Base-by-base conservation (phyloP, 441 rosid species). In the Mallotus repandus region DNA sequence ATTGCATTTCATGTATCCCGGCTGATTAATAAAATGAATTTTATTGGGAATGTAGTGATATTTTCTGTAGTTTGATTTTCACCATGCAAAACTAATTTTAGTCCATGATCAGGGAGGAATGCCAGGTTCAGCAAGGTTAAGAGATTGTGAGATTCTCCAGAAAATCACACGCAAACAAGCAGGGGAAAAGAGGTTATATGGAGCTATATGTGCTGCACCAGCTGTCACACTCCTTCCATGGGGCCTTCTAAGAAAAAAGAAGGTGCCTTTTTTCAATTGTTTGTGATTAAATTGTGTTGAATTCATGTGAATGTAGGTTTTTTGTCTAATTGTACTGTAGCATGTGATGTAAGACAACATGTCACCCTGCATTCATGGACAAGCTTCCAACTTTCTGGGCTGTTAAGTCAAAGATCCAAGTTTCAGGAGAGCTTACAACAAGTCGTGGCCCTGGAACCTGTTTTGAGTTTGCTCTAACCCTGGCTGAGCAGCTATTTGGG, bases 401-500 rank as follows among this genome's bases (percentile, higher is more conserved):
- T 63, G 99, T 93, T 73, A 86, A 88, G 74, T 84, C 98, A 19
- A 90, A 88, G 76, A 75, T 90, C 77, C 94, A 87, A 85, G 88
- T 93, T 79, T 93, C 97, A 8, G 90, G 91, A 65, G 97, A 90
- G 81, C 89, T 91, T 76, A 96, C 98, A 62, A 96, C 99, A 58
- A 93, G 99, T 77, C 96, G 89, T 69, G 98, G 98, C 59, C 97
- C 99, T 2, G 99, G 98, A 64, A 96, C 99, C 79, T 87, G 92
- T 70, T 90, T 90, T 61, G 79, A 80, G 84, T 96, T 96, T 84
- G 97, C 97, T 68, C 74, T 96, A 62, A 85, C 90, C 81, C 86
- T 93, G 43, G 94, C 82, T 12, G 92, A 90, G 14, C 97, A 96
- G 86, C 87, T 96, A 63, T 87, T 86, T 68, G 98, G 99, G 76